These are phyloP conservation scores for Prosopis cineraria DNA, from an alignment of 306 rosid genomes.

Conservation along the genomic window DNA sequence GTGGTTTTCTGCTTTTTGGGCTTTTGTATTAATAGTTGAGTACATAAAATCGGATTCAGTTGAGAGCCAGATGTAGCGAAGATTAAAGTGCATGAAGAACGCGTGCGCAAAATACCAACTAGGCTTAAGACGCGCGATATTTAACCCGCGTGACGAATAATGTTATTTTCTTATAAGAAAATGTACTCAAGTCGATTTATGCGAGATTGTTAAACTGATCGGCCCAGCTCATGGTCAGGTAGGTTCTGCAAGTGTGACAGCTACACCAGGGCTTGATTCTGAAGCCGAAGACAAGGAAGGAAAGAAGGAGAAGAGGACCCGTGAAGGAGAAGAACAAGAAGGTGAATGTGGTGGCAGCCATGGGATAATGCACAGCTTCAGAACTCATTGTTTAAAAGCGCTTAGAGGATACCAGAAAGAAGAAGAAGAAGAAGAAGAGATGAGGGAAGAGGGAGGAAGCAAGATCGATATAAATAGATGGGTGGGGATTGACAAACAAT, in stretches of 20 bases:
- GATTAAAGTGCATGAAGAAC: conserved; percentile 46
- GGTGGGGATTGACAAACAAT: conserved; percentile 7
- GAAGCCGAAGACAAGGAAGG: conserved; percentile 52
- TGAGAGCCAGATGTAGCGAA: neutral
- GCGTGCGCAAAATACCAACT: conserved; percentile 57
- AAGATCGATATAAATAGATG: conserved; percentile 42
- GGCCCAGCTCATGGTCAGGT: conserved; percentile 52
- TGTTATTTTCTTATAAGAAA: neutral
- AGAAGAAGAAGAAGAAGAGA: neutral
- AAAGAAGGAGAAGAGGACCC: conserved; percentile 51
- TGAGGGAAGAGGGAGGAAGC: neutral
- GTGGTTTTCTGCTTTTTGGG: neutral
- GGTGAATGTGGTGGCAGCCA: conserved; percentile 33
- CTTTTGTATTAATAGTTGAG: neutral
- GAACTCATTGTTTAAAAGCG: neutral
- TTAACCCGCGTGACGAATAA: conserved; percentile 34
- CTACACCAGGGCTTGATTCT: conserved; percentile 80
- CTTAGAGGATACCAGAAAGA: neutral
- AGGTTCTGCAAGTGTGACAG: conserved; percentile 59
- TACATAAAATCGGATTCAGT: neutral
- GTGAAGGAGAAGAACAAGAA: conserved; percentile 74
- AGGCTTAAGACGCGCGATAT: neutral
- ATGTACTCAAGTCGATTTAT: too few relatives aligned
- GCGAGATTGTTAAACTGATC: conserved; percentile 48
- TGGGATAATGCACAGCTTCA: conserved; percentile 37